Base-by-base conservation (phyloP, 1,284 basidiomycete species). In the Boletus smithii region DNA sequence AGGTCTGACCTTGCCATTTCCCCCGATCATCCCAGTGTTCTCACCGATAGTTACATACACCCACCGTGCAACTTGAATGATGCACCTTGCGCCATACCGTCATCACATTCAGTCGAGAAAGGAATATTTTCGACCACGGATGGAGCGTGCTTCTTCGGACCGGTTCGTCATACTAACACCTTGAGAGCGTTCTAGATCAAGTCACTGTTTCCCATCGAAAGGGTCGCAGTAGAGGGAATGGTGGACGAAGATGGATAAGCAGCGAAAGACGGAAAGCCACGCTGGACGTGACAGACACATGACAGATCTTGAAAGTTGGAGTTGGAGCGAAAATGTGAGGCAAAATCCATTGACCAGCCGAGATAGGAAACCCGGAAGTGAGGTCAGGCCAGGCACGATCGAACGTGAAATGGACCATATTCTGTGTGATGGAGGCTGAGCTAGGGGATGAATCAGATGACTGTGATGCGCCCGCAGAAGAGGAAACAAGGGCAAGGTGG, bases 401-500 rank as follows among this genome's bases (percentile, higher is more conserved):
- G 13, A 20, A 29, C 8, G 33, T n/a, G 29, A 20, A 42, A 32
- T 27, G 32, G 23, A 26, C 32, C 24, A n/a, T 31, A 43, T 59
- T 44, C 33, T 31, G 17, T 22, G 41, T 40, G 37, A 57, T 40
- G 43, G 39, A 59, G 46, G 57, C 48, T 58, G 51, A 22, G 51
- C 55, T n/a, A 44, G 37, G 34, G 17, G 30, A 35, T 18, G 13
- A 29, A 53, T 58, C 55, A 53, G 33, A 48, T 11, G 11, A 14
- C 6, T 39, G 24, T 62, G 56, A 61, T 60, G 51, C 56, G 58
- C 56, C 55, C 38, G 35, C n/a, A 17, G 16, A 34, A 9, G 31
- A 29, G 16, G 7, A 20, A 27, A 31, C 30, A 7, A 31, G 37
- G 35, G 37, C 8, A 17, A 11, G 7, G 20, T 29, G 37, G 33